A percentile compares a stretch with the other conserved stretches of the same genome.
Evolutionary conservation across 371 early-diverging fungal genomes (phyloP).

Genomic region (Mucor plumbeus): DNA sequence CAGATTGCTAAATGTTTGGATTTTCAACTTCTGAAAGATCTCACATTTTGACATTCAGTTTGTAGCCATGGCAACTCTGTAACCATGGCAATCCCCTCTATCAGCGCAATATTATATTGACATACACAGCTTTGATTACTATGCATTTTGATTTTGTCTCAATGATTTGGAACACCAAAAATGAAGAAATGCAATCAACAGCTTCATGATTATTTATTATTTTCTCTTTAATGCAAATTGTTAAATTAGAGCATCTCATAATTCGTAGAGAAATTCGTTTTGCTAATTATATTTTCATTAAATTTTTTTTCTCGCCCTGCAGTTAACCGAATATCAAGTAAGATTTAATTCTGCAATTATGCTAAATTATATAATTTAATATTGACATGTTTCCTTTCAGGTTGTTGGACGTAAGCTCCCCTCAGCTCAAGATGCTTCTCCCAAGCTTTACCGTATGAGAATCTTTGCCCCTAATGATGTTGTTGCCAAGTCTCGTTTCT

Average conservation of each 20-base stretch:
- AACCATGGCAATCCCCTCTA: no score
- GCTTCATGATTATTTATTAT: background rate
- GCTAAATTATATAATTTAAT: background rate
- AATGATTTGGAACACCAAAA: background rate
- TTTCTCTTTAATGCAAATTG: background rate
- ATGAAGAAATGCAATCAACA: background rate
- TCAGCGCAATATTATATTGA: background rate
- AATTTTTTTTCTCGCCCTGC: background rate
- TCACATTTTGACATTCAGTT: background rate
- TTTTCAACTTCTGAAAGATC: background rate
- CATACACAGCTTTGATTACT: background rate
- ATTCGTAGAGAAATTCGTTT: background rate
- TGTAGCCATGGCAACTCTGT: background rate
- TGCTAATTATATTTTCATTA: conserved; percentile 4
- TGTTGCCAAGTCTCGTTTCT: conserved; percentile 97
- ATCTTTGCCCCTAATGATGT: conserved; percentile 98
- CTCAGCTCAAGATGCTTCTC: conserved; percentile 87
- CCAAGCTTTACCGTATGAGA: conserved; percentile 96
- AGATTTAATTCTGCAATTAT: background rate
- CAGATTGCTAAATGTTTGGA: background rate
- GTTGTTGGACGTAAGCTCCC: conserved; percentile 93
- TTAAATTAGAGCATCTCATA: background rate
- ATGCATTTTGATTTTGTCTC: no score
- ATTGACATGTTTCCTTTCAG: conserved; percentile 25
- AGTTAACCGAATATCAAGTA: conserved; percentile 31